These are phyloP conservation scores for Monosporascus ibericus DNA, from an alignment of 2,329 filamentous ascomycete genomes.

Conservation along the genomic window DNA sequence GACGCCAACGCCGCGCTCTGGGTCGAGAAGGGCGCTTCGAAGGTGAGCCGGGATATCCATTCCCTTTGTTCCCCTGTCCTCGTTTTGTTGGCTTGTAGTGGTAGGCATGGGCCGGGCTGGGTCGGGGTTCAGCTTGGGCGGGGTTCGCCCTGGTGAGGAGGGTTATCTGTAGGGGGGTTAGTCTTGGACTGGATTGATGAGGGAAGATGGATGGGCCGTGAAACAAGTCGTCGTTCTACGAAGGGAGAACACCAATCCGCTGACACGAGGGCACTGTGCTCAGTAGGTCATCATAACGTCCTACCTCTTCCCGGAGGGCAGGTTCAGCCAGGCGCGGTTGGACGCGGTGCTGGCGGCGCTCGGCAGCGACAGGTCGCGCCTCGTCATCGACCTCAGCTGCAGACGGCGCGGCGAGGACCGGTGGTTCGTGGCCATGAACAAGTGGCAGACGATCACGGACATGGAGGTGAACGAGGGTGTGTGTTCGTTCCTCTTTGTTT, in stretches of 20 bases:
- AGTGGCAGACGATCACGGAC: slow-evolving; percentile 96
- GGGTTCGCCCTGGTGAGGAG: too few relatives aligned
- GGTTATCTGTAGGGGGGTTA: too few relatives aligned
- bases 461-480: slow-evolving; percentile 86
- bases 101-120: too few relatives aligned
- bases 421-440: slow-evolving; percentile 99
- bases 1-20: slow-evolving; percentile 78
- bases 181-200: too few relatives aligned
- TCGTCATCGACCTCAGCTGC: slow-evolving; percentile 95
- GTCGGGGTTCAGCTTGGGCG: too few relatives aligned
- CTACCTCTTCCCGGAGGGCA: slow-evolving; percentile 79
- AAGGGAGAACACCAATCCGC: too few relatives aligned
- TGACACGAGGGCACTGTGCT: background rate
- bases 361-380: slow-evolving; percentile 66
- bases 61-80: background rate
- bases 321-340: slow-evolving; percentile 72
- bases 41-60: slow-evolving; percentile 48
- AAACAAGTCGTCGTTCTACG: too few relatives aligned
- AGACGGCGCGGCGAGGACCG: slow-evolving; percentile 62
- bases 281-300: slow-evolving; percentile 92
- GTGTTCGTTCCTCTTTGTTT: slow-evolving; percentile 9
- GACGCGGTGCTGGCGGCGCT: slow-evolving; percentile 68
- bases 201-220: too few relatives aligned
- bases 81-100: background rate
- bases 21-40: slow-evolving; percentile 83